Conservation (phyloP, 2,329 filamentous ascomycete species). For the Incumbomyces delicatus region DNA sequence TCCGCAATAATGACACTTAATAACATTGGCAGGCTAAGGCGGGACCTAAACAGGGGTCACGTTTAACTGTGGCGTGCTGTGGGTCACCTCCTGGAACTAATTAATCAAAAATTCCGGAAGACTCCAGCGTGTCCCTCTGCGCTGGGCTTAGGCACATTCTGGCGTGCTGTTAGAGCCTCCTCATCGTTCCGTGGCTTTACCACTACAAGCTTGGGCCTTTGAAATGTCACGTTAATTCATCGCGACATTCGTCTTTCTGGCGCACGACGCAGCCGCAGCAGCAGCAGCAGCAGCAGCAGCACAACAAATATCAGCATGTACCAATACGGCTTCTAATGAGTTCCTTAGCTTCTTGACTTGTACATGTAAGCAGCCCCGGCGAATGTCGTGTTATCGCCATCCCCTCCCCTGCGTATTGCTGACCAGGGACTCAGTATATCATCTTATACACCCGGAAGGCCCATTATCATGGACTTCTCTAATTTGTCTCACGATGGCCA, state of each 20-base stretch:
- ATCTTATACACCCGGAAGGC: background rate
- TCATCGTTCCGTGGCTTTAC: too few relatives aligned
- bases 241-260: background rate
- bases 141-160: too few relatives aligned
- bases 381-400: background rate
- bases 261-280: background rate
- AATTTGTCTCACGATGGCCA: constrained; percentile 6
- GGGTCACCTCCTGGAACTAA: too few relatives aligned
- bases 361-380: constrained; percentile 8
- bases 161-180: too few relatives aligned
- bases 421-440: constrained; percentile 7
- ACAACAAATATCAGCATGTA: constrained; percentile 8
- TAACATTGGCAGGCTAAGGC: too few relatives aligned
- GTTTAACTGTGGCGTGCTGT: too few relatives aligned
- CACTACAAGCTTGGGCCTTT: too few relatives aligned
- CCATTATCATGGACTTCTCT: constrained; percentile 8
- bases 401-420: background rate
- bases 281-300: too few relatives aligned
- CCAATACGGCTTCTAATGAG: constrained; percentile 8
- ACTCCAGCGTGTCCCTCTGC: too few relatives aligned
- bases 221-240: background rate
- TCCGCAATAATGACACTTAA: too few relatives aligned
- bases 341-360: constrained; percentile 5
- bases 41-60: too few relatives aligned
- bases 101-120: too few relatives aligned